These are phyloP conservation scores for Aspergillus kassunensis DNA, from an alignment of 495 filamentous ascomycete species.

Conservation along the genomic window DNA sequence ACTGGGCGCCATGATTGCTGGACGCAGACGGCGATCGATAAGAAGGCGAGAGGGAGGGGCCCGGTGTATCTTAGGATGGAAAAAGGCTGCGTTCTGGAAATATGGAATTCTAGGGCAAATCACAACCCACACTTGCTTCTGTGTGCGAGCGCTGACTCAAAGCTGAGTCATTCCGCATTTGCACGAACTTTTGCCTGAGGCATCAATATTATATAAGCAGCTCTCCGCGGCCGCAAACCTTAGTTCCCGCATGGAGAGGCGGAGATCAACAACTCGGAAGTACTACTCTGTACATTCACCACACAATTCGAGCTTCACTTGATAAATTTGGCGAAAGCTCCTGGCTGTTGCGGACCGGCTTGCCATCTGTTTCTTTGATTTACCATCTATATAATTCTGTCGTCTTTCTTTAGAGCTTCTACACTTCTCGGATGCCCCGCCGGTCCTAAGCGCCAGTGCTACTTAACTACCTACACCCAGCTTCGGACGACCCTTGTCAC, in stretches of 20 bases:
- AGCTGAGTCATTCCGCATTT: background rate
- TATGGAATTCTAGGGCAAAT: constrained; percentile 31
- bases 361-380: constrained; percentile 10
- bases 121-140: constrained; percentile 30
- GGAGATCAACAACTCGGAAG: too few species aligned
- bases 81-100: constrained; percentile 16
- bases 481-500: constrained; percentile 24
- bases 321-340: constrained; percentile 12
- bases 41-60: constrained; percentile 14
- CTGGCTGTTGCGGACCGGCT: constrained; percentile 18
- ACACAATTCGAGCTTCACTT: constrained; percentile 11
- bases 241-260: too few species aligned
- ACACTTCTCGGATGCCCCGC: constrained; percentile 29
- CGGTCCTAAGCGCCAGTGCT: constrained; percentile 45
- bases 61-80: constrained; percentile 11
- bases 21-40: constrained; percentile 24
- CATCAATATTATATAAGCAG: background rate
- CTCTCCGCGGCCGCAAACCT: background rate
- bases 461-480: constrained; percentile 26
- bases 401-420: constrained; percentile 9
- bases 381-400: constrained; percentile 1
- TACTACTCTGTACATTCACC: constrained; percentile 13
- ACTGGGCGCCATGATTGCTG: constrained; percentile 64
- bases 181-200: background rate
- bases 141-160: constrained; percentile 31